phyloP scores from a whole-genome alignment of 495 filamentous ascomycete species.

The Neurospora sp. region DNA sequence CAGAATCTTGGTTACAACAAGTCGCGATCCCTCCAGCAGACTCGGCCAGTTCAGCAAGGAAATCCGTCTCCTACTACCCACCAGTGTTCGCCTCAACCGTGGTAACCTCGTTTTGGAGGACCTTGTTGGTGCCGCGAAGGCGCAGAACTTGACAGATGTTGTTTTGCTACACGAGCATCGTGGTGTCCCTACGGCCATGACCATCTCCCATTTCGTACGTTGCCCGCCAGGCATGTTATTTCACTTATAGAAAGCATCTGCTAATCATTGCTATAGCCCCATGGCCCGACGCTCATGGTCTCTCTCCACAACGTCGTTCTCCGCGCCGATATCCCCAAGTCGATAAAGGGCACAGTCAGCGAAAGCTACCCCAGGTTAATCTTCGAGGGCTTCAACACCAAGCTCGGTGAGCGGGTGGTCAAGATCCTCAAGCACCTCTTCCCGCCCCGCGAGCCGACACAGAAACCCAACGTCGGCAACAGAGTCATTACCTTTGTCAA shows the following conservation, averaged over 20 bases:
- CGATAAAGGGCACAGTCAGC: conserved; percentile 78
- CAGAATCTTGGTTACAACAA: conserved; percentile 74
- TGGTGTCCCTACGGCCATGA: conserved; percentile 84
- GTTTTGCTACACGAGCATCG: conserved; percentile 89
- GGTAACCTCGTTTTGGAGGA: conserved; percentile 82
- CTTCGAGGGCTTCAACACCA: conserved; percentile 85
- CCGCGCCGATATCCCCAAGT: conserved; percentile 84
- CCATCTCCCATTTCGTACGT: conserved; percentile 64
- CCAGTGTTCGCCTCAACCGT: conserved; percentile 80
- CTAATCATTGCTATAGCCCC: conserved; percentile 50
- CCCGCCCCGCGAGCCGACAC: conserved; percentile 70
- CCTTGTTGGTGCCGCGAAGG: conserved; percentile 68
- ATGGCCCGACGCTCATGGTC: conserved; percentile 86
- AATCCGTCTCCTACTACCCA: conserved; percentile 82
- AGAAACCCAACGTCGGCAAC: conserved; percentile 65
- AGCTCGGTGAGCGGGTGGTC: conserved; percentile 72
- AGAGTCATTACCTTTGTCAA: conserved; percentile 91
- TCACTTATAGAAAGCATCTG: background rate
- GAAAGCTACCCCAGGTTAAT: conserved; percentile 93
- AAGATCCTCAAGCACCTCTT: conserved; percentile 93
- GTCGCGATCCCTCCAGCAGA: conserved; percentile 74
- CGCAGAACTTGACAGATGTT: conserved; percentile 71
- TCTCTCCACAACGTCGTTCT: conserved; percentile 92
- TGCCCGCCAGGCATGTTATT: background rate
- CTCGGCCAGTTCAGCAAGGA: conserved; percentile 91